A percentile compares a stretch with the other conserved stretches of the same genome.
phyloP scores from a whole-genome alignment of 2,329 filamentous ascomycete species.

The Clarireedia paspali region DNA sequence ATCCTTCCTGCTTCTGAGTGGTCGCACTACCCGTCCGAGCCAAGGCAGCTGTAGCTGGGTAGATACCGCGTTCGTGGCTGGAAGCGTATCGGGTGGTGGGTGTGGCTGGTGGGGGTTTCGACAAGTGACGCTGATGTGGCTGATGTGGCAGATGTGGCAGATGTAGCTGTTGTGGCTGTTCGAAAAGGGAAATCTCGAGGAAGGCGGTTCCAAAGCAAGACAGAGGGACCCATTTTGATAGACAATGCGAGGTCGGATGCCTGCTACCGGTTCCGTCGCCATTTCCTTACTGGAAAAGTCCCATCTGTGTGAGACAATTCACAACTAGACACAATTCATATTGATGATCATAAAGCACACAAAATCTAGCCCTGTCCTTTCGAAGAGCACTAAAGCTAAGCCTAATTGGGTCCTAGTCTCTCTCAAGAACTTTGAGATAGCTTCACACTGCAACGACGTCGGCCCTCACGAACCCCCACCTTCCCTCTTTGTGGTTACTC shows the following conservation, averaged over 20 bases:
- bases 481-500: conserved; percentile 1
- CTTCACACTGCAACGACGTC: conserved; percentile 4
- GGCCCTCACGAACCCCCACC: neutral
- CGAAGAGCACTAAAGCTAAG: neutral
- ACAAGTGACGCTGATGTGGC: too few relatives aligned
- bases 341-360: neutral
- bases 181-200: too few relatives aligned
- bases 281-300: too few relatives aligned
- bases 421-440: conserved; percentile 6
- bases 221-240: too few relatives aligned
- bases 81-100: neutral
- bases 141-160: neutral
- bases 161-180: too few relatives aligned
- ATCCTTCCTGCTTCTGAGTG: neutral
- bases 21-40: too few relatives aligned
- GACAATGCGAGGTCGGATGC: too few relatives aligned
- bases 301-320: too few relatives aligned
- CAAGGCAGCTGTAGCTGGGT: too few relatives aligned
- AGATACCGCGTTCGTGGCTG: neutral
- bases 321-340: too few relatives aligned
- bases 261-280: too few relatives aligned
- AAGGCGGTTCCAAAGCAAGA: too few relatives aligned
- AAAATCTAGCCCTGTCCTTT: neutral
- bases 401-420: conserved; percentile 4
- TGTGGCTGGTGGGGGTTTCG: neutral